Base-by-base conservation (phyloP, 305 asterid species). In the Fraxinus floribunda region DNA sequence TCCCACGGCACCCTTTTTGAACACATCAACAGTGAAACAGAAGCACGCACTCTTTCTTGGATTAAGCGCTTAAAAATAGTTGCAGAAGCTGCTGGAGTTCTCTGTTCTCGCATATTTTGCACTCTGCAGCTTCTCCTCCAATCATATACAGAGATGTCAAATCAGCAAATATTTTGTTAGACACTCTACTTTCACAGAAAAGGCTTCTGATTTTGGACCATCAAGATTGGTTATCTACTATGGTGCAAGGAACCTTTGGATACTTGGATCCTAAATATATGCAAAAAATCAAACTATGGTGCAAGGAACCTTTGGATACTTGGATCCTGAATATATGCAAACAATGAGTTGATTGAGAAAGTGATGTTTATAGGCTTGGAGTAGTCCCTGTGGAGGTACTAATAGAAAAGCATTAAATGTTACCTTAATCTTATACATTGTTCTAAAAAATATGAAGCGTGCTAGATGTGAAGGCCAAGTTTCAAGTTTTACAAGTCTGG, bases 151-250 rank as follows among this genome's bases (percentile, higher is more conserved):
- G 15, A 41, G 52, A 41, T 2, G 15, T 41, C 52, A 41, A 41
- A 10, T 41, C 15, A 10, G 16, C 15, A 10, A 41, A 41, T 41
- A 41, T 41, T 41, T 16, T 38, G 0, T 38, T 38, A 38, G 44
- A 38, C 44, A 8, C n/a, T n/a, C 44, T 38, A 38, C 2, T 38
- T 38, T 38, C 44, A 38, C n/a, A n/a, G n/a, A n/a, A n/a, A n/a
- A n/a, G n/a, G n/a, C n/a, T n/a, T 74, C 85, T 0, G 89, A 85
- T 64, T 89, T 87, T n/a, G 88, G 90, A 22, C 84, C 86, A 38
- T 84, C 86, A 0, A 86, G 57, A 36, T 88, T 8, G 64, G 1
- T 9, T 84, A 6, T 76, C 89, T 0, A 86, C 88, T 1, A 8
- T 80, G 32, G 85, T 82, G n/a, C 71, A 76, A 29, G 88, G 87